Percentiles rank a stretch among this genome's conserved stretches.
phyloP scores from a whole-genome alignment of 305 asterid genomes.

The Plantago coronopus region DNA sequence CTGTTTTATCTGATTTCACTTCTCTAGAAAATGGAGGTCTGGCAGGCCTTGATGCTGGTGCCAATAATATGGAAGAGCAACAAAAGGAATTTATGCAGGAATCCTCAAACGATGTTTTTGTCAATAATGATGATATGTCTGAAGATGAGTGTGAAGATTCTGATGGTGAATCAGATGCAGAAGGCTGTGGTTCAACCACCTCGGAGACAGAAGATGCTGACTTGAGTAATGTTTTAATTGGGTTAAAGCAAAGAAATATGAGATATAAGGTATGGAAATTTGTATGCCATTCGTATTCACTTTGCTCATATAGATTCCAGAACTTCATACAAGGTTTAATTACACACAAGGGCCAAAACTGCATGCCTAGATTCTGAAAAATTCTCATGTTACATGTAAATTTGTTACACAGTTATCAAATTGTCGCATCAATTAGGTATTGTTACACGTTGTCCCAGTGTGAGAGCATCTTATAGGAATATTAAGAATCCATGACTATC shows the following conservation, averaged over 20 bases:
- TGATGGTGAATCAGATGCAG: constrained; percentile 55
- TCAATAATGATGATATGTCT: constrained; percentile 58
- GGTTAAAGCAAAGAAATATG: constrained; percentile 51
- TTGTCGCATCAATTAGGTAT: no score
- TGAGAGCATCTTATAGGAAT: no score
- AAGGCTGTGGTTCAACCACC: constrained; percentile 30
- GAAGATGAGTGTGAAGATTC: constrained; percentile 63
- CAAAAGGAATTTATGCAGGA: constrained; percentile 39
- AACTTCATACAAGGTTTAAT: not conserved
- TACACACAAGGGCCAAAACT: no score
- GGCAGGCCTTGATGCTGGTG: constrained; percentile 29
- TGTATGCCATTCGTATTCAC: constrained; percentile 11
- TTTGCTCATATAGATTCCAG: not conserved
- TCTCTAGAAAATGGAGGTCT: constrained; percentile 42
- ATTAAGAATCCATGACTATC: no score
- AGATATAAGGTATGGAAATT: constrained; percentile 56
- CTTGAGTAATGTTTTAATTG: constrained; percentile 56
- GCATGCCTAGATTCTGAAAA: no score
- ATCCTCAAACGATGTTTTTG: constrained; percentile 41
- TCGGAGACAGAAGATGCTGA: constrained; percentile 43
- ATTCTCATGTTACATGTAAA: no score
- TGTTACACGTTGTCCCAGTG: no score
- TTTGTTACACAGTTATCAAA: no score
- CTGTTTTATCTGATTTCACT: constrained; percentile 62
- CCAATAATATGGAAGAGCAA: constrained; percentile 44